Base-by-base conservation (phyloP, 495 filamentous ascomycete species). In the Aspergillus incahuasiensis region DNA sequence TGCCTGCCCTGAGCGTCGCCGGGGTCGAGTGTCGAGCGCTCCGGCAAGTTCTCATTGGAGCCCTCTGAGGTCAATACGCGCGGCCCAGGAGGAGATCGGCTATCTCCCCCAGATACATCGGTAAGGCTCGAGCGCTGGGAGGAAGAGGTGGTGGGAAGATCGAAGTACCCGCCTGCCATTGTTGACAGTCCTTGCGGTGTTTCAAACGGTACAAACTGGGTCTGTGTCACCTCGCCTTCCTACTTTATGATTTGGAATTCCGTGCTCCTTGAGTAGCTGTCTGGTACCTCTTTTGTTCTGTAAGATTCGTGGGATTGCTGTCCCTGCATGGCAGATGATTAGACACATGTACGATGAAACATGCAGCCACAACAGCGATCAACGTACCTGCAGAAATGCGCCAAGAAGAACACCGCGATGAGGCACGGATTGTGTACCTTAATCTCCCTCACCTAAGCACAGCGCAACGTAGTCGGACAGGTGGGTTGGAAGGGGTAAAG, bases 101-200 rank as follows among this genome's bases (percentile, higher is more conserved):
- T 48, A 28, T 52, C 47, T 56, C 55, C 53, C 61, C 51, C 58
- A 48, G 60, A 55, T 44, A 52, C 53, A 68, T 74, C 65, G 52
- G 68, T 62, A 56, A 64, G 52, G 59, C 62, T 68, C n/a, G 64
- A 61, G 32, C 54, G 68, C 48, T 66, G 54, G 39, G 67, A 72
- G 38, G 66, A 59, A 52, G 62, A 56, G 28, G 53, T 45, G 20
- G 64, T 63, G 32, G 68, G 69, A 42, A 73, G 61, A 58, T 75
- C 65, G 60, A 74, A 70, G 64, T 73, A 74, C 39, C 71, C 68
- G 51, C 72, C 68, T 53, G 63, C 74, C 74, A 76, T 76, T 62
- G 32, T 50, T 44, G 46, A 53, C 56, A 53, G 48, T 48, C 25
- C 35, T 49, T 50, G 7, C 51, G 50, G 21, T 51, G 48, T 53